Conservation (phyloP, 345 rosid species). For the Citrus unshiu region DNA sequence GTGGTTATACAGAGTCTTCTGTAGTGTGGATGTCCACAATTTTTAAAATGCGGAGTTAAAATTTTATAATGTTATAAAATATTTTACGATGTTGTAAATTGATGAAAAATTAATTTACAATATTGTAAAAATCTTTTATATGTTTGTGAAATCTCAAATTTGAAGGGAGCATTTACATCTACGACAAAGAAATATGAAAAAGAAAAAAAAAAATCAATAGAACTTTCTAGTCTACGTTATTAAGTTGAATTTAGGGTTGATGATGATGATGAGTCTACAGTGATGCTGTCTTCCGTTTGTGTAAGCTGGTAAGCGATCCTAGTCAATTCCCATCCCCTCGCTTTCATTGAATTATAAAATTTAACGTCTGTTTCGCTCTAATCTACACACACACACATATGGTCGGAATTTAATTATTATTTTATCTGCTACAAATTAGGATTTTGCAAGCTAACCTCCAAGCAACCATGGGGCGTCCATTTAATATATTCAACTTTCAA, state of each 20-base stretch:
- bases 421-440: background rate
- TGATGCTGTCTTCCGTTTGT: background rate
- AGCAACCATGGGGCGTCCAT: background rate
- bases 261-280: background rate
- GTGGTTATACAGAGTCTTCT: no score
- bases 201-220: background rate
- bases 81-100: no score
- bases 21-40: no score
- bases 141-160: no score
- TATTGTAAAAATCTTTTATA: no score
- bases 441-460: conserved; percentile 12
- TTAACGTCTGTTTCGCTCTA: background rate
- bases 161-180: no score
- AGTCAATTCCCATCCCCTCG: background rate
- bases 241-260: background rate
- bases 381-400: background rate
- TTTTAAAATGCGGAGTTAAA: no score
- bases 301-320: background rate
- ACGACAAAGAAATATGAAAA: background rate
- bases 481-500: conserved; percentile 13
- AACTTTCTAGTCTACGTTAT: no score
- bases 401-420: background rate
- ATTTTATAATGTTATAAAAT: no score
- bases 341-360: background rate
- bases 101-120: no score